Conservation (phyloP, 306 rosid genomes). For the Aeschynomene evenia region DNA sequence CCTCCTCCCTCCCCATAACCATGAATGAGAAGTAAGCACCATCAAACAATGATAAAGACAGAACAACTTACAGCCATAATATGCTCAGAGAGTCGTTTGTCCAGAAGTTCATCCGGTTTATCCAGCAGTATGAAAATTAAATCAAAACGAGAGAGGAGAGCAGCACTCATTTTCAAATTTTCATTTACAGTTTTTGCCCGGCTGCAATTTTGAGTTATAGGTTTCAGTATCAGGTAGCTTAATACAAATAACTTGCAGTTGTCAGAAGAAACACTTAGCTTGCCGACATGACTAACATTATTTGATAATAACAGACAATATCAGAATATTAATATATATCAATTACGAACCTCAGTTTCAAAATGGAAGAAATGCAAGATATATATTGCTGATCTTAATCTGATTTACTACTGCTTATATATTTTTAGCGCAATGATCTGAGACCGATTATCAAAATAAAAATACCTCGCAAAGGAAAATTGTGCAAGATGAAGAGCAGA, state of each 20-base stretch:
- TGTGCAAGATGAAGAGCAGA: constrained; percentile 19
- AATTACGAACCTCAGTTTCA: not conserved
- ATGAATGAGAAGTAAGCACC: constrained; percentile 11
- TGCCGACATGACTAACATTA: constrained; percentile 13
- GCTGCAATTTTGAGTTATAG: constrained; percentile 51
- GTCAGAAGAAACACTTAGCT: constrained; percentile 25
- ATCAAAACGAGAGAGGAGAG: constrained; percentile 91
- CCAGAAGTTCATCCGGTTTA: constrained; percentile 91
- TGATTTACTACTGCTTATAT: constrained; percentile 1
- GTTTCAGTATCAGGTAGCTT: constrained; percentile 22
- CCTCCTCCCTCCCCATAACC: constrained; percentile 19
- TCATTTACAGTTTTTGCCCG: constrained; percentile 97
- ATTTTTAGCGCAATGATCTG: not conserved
- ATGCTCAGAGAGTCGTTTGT: constrained; percentile 92
- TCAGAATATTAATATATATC: not conserved
- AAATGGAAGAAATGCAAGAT: constrained; percentile 1
- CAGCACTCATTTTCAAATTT: constrained; percentile 88
- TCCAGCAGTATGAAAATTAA: constrained; percentile 92
- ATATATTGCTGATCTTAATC: constrained; percentile 8
- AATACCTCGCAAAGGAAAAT: constrained; percentile 15
- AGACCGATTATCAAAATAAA: constrained; percentile 15
- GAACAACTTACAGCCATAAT: constrained; percentile 85
- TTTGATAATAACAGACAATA: constrained; percentile 3
- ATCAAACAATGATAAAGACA: constrained; percentile 20
- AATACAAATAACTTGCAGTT: constrained; percentile 25